Evolutionary conservation across 2,329 filamentous ascomycete species (phyloP).

Genomic region (Colletotrichum australisinense): DNA sequence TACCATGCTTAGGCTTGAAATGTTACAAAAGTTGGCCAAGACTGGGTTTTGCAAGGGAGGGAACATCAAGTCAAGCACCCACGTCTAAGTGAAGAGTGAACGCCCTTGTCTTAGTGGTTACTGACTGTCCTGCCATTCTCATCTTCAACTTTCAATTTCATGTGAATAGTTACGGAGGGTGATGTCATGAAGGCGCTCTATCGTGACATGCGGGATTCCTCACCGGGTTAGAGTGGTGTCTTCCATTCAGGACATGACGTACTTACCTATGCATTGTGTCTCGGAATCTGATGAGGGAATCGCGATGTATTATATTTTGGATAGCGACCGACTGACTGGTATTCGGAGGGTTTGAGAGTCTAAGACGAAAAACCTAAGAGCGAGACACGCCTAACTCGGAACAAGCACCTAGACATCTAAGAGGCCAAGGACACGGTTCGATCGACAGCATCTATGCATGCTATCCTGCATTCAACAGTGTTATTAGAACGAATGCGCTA

Average conservation of each 20-base stretch:
- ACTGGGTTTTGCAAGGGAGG: too few relatives aligned
- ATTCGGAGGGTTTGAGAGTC: background rate
- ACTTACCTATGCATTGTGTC: background rate
- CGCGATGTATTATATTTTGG: background rate
- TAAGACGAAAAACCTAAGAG: background rate
- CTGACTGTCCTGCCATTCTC: background rate
- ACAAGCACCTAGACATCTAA: background rate
- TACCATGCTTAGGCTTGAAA: too few relatives aligned
- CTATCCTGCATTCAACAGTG: background rate
- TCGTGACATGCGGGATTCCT: background rate
- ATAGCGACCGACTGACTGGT: background rate
- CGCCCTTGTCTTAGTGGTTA: too few relatives aligned
- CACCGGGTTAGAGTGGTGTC: background rate
- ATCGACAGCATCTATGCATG: background rate
- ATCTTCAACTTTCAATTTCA: background rate
- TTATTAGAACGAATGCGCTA: background rate
- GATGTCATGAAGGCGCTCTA: background rate
- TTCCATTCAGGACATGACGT: background rate
- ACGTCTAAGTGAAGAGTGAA: too few relatives aligned
- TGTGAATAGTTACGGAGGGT: background rate
- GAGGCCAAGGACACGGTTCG: background rate
- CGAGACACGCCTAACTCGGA: background rate
- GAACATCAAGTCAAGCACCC: too few relatives aligned
- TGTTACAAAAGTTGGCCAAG: too few relatives aligned
- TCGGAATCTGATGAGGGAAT: background rate